phyloP scores from a whole-genome alignment of 2,329 filamentous ascomycete species.

The Magnaporthiopsis incrustans region DNA sequence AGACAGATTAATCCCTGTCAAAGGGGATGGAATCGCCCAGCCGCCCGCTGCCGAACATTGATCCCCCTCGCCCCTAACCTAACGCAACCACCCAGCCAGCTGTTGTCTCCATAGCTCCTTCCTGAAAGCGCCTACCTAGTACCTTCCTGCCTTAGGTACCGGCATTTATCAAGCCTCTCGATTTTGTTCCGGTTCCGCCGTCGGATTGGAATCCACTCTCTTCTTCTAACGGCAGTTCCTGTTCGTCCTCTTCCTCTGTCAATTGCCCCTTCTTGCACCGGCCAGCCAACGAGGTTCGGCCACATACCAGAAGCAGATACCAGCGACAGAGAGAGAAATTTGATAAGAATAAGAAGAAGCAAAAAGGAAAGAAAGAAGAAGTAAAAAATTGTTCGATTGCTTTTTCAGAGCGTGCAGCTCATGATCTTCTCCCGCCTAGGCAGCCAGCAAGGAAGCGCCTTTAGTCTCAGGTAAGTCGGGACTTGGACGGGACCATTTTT shows the following conservation, averaged over 20 bases:
- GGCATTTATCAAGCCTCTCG: background rate
- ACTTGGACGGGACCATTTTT: slow-evolving; percentile 2
- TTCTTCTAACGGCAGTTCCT: background rate
- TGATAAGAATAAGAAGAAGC: background rate
- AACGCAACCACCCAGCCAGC: too few relatives aligned
- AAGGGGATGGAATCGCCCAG: background rate
- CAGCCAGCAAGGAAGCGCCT: background rate
- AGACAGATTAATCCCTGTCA: background rate
- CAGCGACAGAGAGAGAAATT: background rate
- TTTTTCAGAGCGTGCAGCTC: background rate
- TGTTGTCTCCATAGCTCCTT: background rate
- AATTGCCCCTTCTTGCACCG: background rate
- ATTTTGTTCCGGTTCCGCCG: background rate
- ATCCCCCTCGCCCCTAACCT: background rate
- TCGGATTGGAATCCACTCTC: background rate
- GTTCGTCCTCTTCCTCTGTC: background rate
- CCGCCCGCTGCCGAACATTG: background rate
- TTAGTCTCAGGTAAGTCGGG: slow-evolving; percentile 3
- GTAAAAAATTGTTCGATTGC: too few relatives aligned
- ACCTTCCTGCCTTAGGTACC: too few relatives aligned
- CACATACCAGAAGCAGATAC: background rate
- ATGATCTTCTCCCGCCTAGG: background rate
- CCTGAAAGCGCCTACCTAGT: background rate
- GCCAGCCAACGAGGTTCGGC: background rate
- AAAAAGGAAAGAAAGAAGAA: background rate